These are phyloP conservation scores for Arachnomyces sp. DNA, from an alignment of 2,329 filamentous ascomycete genomes.

Conservation along the genomic window DNA sequence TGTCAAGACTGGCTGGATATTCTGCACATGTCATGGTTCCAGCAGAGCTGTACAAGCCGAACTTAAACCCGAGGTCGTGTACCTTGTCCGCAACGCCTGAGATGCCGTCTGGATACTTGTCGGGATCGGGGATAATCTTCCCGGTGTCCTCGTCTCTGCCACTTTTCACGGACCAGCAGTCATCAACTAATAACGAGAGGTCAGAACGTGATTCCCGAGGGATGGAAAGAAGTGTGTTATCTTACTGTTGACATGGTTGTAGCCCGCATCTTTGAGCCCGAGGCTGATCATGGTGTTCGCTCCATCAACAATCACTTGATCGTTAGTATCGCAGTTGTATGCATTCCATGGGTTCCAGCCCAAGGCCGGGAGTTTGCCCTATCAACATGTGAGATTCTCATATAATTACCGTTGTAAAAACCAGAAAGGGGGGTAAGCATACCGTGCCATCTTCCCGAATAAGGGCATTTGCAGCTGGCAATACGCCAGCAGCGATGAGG, in stretches of 20 bases:
- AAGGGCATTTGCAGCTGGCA: too few relatives aligned
- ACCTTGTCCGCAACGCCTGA: constrained; percentile 46
- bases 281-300: constrained; percentile 13
- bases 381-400: too few relatives aligned
- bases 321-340: constrained; percentile 5
- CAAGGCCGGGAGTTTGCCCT: too few relatives aligned
- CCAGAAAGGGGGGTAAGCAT: too few relatives aligned
- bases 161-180: constrained; percentile 50
- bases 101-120: constrained; percentile 54
- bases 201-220: too few relatives aligned
- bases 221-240: too few relatives aligned
- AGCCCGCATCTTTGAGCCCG: constrained; percentile 22
- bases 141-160: constrained; percentile 35
- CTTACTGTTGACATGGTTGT: constrained; percentile 25
- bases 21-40: constrained; percentile 28
- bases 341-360: constrained; percentile 9
- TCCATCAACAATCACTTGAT: not conserved
- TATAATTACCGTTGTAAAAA: too few relatives aligned
- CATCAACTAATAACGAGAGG: too few relatives aligned
- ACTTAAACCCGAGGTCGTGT: constrained; percentile 51
- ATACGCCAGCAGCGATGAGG: too few relatives aligned
- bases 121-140: constrained; percentile 42
- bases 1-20: constrained; percentile 46
- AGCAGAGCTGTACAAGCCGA: constrained; percentile 18
- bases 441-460: too few relatives aligned